phyloP scores from a whole-genome alignment of 768 basidiomycete genomes.

The Rhodotorula graminis region DNA sequence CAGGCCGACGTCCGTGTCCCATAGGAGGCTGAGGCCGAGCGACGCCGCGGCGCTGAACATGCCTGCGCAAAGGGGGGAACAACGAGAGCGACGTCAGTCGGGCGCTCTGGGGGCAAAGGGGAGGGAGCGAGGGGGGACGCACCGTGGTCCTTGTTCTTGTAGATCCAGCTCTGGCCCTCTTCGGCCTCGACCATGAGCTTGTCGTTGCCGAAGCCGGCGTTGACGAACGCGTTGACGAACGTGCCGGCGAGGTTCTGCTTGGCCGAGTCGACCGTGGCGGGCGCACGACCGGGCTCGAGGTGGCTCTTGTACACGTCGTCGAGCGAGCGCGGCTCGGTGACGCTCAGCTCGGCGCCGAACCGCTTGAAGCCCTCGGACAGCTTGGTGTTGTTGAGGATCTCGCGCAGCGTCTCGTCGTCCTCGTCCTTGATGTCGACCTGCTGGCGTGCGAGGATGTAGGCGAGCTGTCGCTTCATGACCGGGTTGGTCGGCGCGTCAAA shows the following conservation, averaged over 20 bases:
- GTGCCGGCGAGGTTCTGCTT: conserved; percentile 90
- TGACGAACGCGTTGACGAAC: conserved; percentile 98
- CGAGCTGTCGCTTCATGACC: conserved; percentile 91
- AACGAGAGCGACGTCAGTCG: not conserved
- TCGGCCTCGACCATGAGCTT: conserved; percentile 96
- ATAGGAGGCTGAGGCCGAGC: conserved; percentile 82
- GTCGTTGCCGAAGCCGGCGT: conserved; percentile 97
- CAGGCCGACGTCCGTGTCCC: conserved; percentile 93
- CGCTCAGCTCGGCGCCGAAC: conserved; percentile 90
- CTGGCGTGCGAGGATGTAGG: conserved; percentile 85
- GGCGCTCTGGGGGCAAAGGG: too few relatives aligned
- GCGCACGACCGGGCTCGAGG: conserved; percentile 78
- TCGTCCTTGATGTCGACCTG: conserved; percentile 81
- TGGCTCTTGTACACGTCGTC: conserved; percentile 98
- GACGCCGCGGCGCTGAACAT: conserved; percentile 97
- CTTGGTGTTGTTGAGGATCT: conserved; percentile 78
- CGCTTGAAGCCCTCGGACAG: conserved; percentile 78
- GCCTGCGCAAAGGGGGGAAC: conserved; percentile 51
- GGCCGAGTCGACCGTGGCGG: conserved; percentile 82
- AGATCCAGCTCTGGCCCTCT: conserved; percentile 96
- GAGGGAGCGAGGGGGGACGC: conserved; percentile 20
- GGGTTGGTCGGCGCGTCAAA: conserved; percentile 85
- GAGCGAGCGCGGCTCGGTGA: conserved; percentile 78
- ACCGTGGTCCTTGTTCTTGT: conserved; percentile 99
- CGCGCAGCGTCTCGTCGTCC: conserved; percentile 76